Base-by-base conservation (phyloP, 2,329 filamentous ascomycete genomes). In the Bipolaris gigantea region DNA sequence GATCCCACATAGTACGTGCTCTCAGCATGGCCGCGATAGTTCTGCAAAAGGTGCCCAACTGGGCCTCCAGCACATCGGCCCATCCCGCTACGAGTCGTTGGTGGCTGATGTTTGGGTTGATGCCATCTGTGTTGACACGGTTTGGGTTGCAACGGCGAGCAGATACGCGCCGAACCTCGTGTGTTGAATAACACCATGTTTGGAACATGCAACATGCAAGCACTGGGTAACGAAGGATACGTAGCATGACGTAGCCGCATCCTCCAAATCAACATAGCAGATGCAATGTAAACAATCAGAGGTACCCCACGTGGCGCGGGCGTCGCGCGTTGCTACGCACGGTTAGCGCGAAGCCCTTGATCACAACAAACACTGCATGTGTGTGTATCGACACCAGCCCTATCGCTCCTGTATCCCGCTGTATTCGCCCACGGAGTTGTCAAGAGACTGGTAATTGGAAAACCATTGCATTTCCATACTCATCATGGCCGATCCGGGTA, bases 401-500 rank as follows among this genome's bases (percentile, higher is more conserved):
- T 57, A 50, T 46, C 59, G 43, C 54, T 32, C 40, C 36, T 15
- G 43, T 39, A 50, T 34, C 39, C 38, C 10, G 33, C 36, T 30
- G 21, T 39, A n/a, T 21, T 44, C 16, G 25, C 21, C 35, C 18
- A 34, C 48, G n/a, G 16, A 50, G 35, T 34, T 32, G 52, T 33
- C 33, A 46, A 42, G 21, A 44, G 41, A 46, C 19, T 7, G 32
- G 41, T 16, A 23, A 35, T 35, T 7, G 36, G 56, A 50, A 23
- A 32, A 38, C 16, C 32, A 55, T 50, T 41, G 55, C 54, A 47
- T 56, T 43, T 53, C 30, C 44, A 48, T 18, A 32, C 43, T 35
- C 32, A 55, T 48, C 33, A 74, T 74, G 72, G 69, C 71, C 67
- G 72, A 74, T 58, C 62, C 68, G 65, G 89, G 89, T 70, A 81